Conservation (phyloP, 768 basidiomycete species). For the Amanita rimosa region DNA sequence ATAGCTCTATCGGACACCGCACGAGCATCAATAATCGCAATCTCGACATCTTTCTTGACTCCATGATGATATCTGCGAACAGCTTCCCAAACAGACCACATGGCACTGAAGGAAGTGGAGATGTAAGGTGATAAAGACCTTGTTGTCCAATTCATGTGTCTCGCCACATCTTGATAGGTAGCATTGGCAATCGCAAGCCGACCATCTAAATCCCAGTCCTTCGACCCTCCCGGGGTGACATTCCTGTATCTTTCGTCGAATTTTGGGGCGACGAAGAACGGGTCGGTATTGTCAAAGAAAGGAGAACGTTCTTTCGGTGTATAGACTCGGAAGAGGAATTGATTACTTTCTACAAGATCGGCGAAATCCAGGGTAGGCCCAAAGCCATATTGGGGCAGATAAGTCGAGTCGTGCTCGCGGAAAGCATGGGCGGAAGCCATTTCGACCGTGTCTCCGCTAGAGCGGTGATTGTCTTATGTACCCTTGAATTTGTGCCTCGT, state of each 20-base stretch:
- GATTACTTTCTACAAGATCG: conserved; percentile 48
- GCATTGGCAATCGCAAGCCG: conserved; percentile 15
- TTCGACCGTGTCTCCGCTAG: conserved; percentile 7
- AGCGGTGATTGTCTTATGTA: background rate
- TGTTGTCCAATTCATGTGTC: conserved; percentile 74
- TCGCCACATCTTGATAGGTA: conserved; percentile 52
- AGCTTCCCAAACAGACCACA: conserved; percentile 79
- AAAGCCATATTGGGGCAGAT: conserved; percentile 68
- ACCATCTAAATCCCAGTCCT: background rate
- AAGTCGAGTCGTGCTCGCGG: conserved; percentile 14
- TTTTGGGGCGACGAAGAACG: conserved; percentile 59
- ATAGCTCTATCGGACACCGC: conserved; percentile 45
- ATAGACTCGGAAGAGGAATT: conserved; percentile 72
- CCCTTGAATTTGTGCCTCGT: conserved; percentile 16
- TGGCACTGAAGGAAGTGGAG: conserved; percentile 71
- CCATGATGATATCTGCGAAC: conserved; percentile 60
- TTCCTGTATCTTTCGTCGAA: conserved; percentile 39
- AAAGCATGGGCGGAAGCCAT: conserved; percentile 18
- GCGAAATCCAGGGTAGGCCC: conserved; percentile 52
- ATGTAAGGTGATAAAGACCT: conserved; percentile 57
- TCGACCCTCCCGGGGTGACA: conserved; percentile 20
- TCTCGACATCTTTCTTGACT: conserved; percentile 67
- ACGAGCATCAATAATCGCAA: conserved; percentile 66
- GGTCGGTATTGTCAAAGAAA: conserved; percentile 40
- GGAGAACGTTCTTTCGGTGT: conserved; percentile 56